These are phyloP conservation scores for Mollisia scopiformis DNA, from an alignment of 2,329 filamentous ascomycete species.

Conservation along the genomic window DNA sequence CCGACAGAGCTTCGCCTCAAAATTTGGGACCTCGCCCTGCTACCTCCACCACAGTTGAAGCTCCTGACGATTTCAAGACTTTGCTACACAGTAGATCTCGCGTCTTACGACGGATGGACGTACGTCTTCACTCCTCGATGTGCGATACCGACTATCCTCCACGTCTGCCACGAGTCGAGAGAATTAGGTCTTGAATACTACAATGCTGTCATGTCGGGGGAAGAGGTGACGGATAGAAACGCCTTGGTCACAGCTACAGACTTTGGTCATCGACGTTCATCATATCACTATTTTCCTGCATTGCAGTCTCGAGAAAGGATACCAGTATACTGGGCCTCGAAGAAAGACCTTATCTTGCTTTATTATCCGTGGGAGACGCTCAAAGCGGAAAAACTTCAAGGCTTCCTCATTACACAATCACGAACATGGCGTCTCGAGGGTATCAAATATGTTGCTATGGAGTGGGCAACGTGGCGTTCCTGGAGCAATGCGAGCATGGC, in stretches of 20 bases:
- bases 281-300: neutral
- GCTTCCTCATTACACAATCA: neutral
- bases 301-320: neutral
- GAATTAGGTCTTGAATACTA: neutral
- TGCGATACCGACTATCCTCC: neutral
- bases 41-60: neutral
- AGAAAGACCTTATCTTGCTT: neutral
- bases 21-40: neutral
- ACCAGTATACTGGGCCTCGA: neutral
- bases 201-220: neutral
- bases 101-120: neutral
- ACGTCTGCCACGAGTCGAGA: neutral
- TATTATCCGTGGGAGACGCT: neutral
- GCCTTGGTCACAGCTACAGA: neutral
- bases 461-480: neutral
- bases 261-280: neutral
- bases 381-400: neutral
- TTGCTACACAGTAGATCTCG: neutral
- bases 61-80: neutral
- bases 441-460: neutral
- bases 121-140: neutral
- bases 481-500: neutral
- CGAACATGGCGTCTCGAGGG: neutral
- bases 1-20: neutral
- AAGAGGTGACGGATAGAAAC: neutral